phyloP scores from a whole-genome alignment of 148 eudicot genomes.

The Euryodendron excelsum region DNA sequence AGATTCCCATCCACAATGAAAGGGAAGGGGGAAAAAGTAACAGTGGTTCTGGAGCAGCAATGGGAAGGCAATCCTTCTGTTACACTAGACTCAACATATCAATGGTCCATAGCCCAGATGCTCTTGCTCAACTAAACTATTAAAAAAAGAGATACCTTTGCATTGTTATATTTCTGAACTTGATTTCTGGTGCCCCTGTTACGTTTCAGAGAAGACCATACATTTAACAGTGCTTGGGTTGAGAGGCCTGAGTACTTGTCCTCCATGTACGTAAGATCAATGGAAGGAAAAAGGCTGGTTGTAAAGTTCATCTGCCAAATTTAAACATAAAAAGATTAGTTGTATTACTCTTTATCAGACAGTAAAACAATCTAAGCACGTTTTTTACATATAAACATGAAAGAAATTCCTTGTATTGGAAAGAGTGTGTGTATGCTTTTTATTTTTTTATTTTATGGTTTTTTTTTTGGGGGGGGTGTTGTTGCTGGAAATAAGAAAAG shows the following conservation, averaged over 20 bases:
- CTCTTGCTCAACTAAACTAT: too few species aligned
- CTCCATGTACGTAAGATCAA: conserved; percentile 59
- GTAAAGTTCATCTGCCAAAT: conserved; percentile 49
- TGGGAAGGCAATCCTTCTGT: too few species aligned
- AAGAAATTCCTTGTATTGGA: background rate
- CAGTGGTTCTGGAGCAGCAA: background rate
- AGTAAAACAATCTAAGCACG: background rate
- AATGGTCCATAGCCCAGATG: too few species aligned
- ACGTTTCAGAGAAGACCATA: conserved; percentile 66
- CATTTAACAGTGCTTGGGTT: conserved; percentile 51
- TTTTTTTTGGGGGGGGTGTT: too few species aligned
- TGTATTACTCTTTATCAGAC: background rate
- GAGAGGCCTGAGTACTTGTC: conserved; percentile 78
- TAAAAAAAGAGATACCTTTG: conserved; percentile 45
- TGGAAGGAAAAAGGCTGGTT: conserved; percentile 43
- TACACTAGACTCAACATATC: too few species aligned
- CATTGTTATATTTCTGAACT: conserved; percentile 19
- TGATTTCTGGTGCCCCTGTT: conserved; percentile 21
- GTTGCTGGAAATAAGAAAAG: conserved; percentile 13
- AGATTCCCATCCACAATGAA: too few species aligned
- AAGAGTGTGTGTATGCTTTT: too few species aligned
- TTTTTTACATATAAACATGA: background rate
- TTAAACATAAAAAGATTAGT: background rate
- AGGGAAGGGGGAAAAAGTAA: background rate
- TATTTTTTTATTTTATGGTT: too few species aligned